Conservation (phyloP, 352 stramenopile genomes). For the Phytophthora pistaciae region DNA sequence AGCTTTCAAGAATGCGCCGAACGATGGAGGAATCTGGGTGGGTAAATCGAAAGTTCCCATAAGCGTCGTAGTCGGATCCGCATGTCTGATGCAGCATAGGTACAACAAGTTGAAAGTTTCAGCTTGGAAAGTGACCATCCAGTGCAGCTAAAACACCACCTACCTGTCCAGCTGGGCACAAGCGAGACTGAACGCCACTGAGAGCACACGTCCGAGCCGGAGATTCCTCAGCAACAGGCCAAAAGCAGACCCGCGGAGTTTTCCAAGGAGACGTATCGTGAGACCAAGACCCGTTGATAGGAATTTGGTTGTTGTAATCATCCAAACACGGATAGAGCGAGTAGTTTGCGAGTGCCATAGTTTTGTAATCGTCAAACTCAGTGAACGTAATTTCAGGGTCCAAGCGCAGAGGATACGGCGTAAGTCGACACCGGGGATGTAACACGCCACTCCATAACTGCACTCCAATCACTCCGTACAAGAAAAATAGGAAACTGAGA, state of each 20-base stretch:
- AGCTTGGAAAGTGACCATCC: background rate
- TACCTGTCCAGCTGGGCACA: slow-evolving; percentile 52
- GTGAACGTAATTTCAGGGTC: slow-evolving; percentile 41
- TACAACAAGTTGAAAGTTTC: no score
- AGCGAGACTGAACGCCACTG: slow-evolving; percentile 37
- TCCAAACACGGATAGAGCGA: slow-evolving; percentile 48
- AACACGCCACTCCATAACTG: slow-evolving; percentile 83
- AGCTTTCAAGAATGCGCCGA: slow-evolving; percentile 42
- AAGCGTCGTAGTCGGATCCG: slow-evolving; percentile 69
- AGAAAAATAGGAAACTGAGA: slow-evolving; percentile 85
- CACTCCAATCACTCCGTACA: slow-evolving; percentile 88
- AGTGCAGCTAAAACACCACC: background rate
- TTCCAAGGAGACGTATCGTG: slow-evolving; percentile 64
- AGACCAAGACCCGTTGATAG: slow-evolving; percentile 49
- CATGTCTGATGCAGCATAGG: slow-evolving; percentile 52
- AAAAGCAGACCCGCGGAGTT: slow-evolving; percentile 84
- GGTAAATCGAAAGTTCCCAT: slow-evolving; percentile 74
- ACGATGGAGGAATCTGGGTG: slow-evolving; percentile 49
- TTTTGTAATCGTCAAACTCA: slow-evolving; percentile 44
- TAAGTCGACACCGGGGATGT: slow-evolving; percentile 74
- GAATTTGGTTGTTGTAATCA: slow-evolving; percentile 40
- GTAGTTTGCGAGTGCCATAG: slow-evolving; percentile 42
- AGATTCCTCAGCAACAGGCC: slow-evolving; percentile 86
- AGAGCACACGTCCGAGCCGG: slow-evolving; percentile 67
- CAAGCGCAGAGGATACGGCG: slow-evolving; percentile 67